Conservation (phyloP, 1,284 basidiomycete species). For the Ceraceosorus bombacis region DNA sequence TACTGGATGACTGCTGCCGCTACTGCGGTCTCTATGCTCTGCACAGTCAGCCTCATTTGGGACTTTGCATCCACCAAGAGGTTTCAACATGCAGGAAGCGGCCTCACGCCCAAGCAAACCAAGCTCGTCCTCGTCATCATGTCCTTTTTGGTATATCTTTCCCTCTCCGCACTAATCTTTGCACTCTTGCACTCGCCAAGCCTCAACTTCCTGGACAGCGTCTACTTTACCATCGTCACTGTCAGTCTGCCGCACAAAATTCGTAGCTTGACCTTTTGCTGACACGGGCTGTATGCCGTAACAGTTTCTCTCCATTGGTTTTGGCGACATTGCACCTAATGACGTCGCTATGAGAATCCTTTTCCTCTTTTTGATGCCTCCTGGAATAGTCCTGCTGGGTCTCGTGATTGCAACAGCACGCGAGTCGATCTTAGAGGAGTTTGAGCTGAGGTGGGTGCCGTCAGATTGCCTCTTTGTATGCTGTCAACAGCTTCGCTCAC, state of each 20-base stretch:
- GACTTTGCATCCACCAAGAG: slow-evolving; percentile 58
- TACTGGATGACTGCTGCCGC: slow-evolving; percentile 76
- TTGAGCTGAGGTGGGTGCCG: slow-evolving; percentile 24
- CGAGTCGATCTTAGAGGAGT: slow-evolving; percentile 62
- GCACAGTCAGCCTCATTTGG: slow-evolving; percentile 63
- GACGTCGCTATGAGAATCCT: slow-evolving; percentile 53
- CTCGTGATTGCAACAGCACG: slow-evolving; percentile 61
- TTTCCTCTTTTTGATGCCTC: slow-evolving; percentile 36
- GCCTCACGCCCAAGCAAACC: slow-evolving; percentile 70
- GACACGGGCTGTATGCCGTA: slow-evolving; percentile 58
- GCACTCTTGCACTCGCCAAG: slow-evolving; percentile 12
- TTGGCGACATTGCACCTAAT: slow-evolving; percentile 66
- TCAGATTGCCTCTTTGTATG: slow-evolving; percentile 19
- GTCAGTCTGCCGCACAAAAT: neutral
- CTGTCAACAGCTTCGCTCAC: slow-evolving; percentile 10
- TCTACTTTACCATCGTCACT: slow-evolving; percentile 50
- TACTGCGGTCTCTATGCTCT: slow-evolving; percentile 59
- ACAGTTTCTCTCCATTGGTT: slow-evolving; percentile 62
- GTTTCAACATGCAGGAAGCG: slow-evolving; percentile 61
- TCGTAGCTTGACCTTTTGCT: slow-evolving; percentile 2
- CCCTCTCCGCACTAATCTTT: slow-evolving; percentile 47
- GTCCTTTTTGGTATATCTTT: slow-evolving; percentile 59
- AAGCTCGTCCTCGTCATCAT: slow-evolving; percentile 64
- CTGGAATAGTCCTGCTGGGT: slow-evolving; percentile 50
- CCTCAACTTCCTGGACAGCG: slow-evolving; percentile 5